Percentiles rank a stretch among this genome's conserved stretches.
Evolutionary conservation across 192 early-diverging fungal genomes (phyloP).

Genomic region (Linnemannia elongata): DNA sequence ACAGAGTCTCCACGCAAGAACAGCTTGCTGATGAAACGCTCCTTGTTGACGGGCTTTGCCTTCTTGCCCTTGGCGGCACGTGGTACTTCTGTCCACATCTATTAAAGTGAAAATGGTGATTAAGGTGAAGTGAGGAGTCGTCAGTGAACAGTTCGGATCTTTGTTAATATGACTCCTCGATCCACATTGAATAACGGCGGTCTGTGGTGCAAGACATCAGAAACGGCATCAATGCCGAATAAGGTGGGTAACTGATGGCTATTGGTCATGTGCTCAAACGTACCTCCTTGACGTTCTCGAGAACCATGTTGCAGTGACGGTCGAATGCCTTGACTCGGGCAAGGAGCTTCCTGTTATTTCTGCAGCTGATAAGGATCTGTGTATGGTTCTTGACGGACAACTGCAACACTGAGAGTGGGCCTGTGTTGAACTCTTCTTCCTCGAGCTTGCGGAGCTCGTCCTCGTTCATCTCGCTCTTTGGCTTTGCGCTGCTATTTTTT

Average conservation of each 20-base stretch:
- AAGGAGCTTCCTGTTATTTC: constrained; percentile 98
- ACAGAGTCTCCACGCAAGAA: constrained; percentile 98
- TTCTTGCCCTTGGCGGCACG: constrained; percentile 95
- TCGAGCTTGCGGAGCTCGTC: constrained; percentile 92
- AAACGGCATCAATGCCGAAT: too few species aligned
- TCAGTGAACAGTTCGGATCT: neutral
- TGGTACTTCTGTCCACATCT: constrained; percentile 98
- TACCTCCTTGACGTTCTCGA: constrained; percentile 98
- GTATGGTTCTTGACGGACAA: constrained; percentile 96
- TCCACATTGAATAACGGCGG: too few species aligned
- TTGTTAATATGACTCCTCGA: neutral
- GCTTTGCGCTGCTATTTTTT: constrained; percentile 44
- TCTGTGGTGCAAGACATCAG: too few species aligned
- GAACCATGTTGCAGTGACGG: constrained; percentile 99
- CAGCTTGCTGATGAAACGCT: constrained; percentile 98
- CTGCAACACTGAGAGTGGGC: constrained; percentile 95
- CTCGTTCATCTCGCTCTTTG: constrained; percentile 83
- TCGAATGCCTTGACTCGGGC: constrained; percentile 99
- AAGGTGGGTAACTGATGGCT: too few species aligned
- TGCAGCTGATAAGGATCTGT: constrained; percentile 95
- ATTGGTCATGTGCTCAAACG: neutral
- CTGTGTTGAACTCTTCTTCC: constrained; percentile 96
- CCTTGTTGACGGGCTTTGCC: constrained; percentile 96
- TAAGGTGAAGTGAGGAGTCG: neutral
- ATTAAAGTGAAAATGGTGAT: constrained; percentile 13